A percentile compares a stretch with the other conserved stretches of the same genome.
phyloP scores from a whole-genome alignment of 306 rosid genomes.

The Albizia julibrissin region DNA sequence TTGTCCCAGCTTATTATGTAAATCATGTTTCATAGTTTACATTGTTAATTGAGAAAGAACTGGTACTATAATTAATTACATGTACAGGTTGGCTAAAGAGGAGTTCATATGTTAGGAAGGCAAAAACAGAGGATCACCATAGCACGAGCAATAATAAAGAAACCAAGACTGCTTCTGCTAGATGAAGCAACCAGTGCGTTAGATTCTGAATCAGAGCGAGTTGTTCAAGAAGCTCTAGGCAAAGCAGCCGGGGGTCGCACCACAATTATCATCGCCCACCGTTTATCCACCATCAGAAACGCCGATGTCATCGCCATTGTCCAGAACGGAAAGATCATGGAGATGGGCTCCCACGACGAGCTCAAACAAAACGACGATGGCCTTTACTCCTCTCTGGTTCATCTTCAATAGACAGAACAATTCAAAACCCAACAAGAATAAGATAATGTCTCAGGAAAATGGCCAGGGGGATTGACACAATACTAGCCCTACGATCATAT shows the following conservation, averaged over 20 bases:
- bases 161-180: too few species aligned
- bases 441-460: neutral
- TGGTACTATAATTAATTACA: too few species aligned
- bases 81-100: too few species aligned
- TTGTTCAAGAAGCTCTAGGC: conserved; percentile 61
- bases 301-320: conserved; percentile 49
- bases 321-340: conserved; percentile 33
- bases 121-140: too few species aligned
- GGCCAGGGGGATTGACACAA: too few species aligned
- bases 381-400: conserved; percentile 35
- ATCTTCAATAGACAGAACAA: conserved; percentile 34
- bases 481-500: too few species aligned
- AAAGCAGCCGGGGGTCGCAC: conserved; percentile 48
- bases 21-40: too few species aligned
- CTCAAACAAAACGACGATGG: conserved; percentile 30
- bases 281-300: conserved; percentile 54
- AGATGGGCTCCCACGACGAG: conserved; percentile 43
- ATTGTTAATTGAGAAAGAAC: too few species aligned
- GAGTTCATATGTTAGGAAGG: too few species aligned
- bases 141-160: too few species aligned
- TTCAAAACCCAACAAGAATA: neutral
- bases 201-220: conserved; percentile 45
- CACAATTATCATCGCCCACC: conserved; percentile 61
- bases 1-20: too few species aligned
- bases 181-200: too few species aligned